phyloP scores from a whole-genome alignment of 208 protist genomes.

The Novymonas esmeraldas region DNA sequence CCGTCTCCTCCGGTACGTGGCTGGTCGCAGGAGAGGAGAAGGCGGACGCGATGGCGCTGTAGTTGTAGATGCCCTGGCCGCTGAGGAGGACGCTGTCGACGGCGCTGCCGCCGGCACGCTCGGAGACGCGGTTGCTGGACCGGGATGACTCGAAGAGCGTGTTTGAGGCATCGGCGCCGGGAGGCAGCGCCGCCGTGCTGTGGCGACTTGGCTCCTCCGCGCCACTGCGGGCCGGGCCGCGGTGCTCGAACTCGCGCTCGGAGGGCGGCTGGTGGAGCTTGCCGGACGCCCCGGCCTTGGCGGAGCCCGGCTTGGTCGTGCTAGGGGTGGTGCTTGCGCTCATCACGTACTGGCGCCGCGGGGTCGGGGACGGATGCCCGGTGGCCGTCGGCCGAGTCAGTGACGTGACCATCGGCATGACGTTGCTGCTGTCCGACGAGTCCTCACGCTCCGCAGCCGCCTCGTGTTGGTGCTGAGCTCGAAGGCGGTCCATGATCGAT shows the following conservation, averaged over 20 bases:
- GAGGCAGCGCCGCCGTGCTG: background rate
- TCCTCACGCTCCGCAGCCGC: background rate
- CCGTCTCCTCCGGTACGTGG: conserved; percentile 15
- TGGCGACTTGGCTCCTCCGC: conserved; percentile 1
- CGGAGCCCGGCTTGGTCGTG: background rate
- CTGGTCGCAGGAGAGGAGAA: conserved; percentile 25
- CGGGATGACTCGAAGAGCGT: background rate
- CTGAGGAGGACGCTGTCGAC: conserved; percentile 27
- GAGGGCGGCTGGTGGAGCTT: conserved; percentile 8
- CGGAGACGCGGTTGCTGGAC: background rate
- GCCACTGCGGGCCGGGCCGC: background rate
- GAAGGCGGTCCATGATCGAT: conserved; percentile 21
- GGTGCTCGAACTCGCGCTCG: background rate
- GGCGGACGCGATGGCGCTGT: conserved; percentile 25
- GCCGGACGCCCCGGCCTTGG: too few species aligned
- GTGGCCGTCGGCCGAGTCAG: background rate
- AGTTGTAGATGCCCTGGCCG: conserved; percentile 28
- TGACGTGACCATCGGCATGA: conserved; percentile 12
- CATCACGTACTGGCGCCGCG: background rate
- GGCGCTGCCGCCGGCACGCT: background rate
- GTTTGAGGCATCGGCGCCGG: background rate
- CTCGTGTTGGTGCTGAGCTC: conserved; percentile 9
- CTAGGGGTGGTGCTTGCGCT: background rate
- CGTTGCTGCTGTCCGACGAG: conserved; percentile 11
- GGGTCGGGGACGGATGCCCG: background rate